phyloP scores from a whole-genome alignment of 768 basidiomycete species.

The Phanerochaete sordida region DNA sequence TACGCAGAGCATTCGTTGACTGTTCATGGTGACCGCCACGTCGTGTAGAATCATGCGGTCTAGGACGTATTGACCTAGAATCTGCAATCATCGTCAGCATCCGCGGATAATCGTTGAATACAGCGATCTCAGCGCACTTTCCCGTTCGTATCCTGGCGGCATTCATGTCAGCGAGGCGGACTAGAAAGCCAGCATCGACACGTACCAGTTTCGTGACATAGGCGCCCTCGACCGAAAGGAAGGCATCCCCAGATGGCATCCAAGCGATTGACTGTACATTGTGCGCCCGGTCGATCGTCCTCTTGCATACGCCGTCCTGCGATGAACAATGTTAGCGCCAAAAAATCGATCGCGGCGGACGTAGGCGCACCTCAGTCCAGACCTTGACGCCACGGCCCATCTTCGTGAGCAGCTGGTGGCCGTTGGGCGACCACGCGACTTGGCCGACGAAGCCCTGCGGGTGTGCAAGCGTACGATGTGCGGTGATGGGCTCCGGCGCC shows the following conservation, averaged over 20 bases:
- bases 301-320: conserved; percentile 66
- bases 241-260: conserved; percentile 64
- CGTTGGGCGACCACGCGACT: conserved; percentile 74
- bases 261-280: conserved; percentile 63
- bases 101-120: no score
- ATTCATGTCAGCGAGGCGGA: background rate
- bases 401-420: conserved; percentile 61
- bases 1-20: conserved; percentile 60
- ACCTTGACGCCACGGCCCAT: conserved; percentile 62
- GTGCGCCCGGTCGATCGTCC: conserved; percentile 55
- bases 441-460: conserved; percentile 71
- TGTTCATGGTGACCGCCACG: conserved; percentile 67
- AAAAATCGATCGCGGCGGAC: no score
- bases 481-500: conserved; percentile 50
- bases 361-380: conserved; percentile 59
- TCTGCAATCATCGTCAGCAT: conserved; percentile 24
- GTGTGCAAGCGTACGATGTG: conserved; percentile 63
- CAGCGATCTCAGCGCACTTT: conserved; percentile 34
- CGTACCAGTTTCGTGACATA: conserved; percentile 58
- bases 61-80: conserved; percentile 56
- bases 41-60: conserved; percentile 64
- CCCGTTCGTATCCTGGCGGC: conserved; percentile 51
- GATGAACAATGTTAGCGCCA: background rate
- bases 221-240: conserved; percentile 68
- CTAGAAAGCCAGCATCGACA: background rate